Base-by-base conservation (phyloP, 176 grass and related monocot genomes). In the Olyra latifolia region DNA sequence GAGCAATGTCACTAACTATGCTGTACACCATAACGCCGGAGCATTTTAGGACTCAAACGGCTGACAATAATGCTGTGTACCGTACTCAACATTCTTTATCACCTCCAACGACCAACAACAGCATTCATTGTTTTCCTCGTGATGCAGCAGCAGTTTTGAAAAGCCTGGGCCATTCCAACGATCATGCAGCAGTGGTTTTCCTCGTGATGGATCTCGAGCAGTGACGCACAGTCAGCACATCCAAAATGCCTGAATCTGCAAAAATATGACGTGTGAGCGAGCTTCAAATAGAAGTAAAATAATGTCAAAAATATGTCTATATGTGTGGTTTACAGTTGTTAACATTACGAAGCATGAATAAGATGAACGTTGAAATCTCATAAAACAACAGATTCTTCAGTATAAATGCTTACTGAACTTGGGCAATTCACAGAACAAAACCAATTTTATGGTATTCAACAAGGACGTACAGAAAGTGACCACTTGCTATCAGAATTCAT, bases 181-280 rank as follows among this genome's bases (percentile, higher is more conserved):
- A 15, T 38, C 25, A 65, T 23, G 47, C 32, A 71, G 23, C n/a
- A 23, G 27, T 10, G 76, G 19, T 30, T 46, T 68, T 69, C 41
- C 4, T 61, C 5, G 32, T 35, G 32, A 35, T 35, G 22, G 15
- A 40, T 8, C 15, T 44, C 47, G 52, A 23, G 27, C n/a, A 23
- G 7, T 1, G 0, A 4, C 4, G 6, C 10, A 13, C 24, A 22
- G 41, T 45, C 74, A 20, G 27, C 32, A 39, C 29, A 29, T 19
- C 57, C 16, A 49, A 41, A 83, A 79, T 84, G n/a, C 7, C 48
- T 12, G 60, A 59, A 84, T 79, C 60, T 83, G 68, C 67, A 67
- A 79, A 22, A 17, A 50, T 7, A 67, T 2, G 13, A 8, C 29
- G 23, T 42, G 48, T 53, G 30, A 61, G 23, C 14, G 46, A 35